phyloP scores from a whole-genome alignment of 2,329 filamentous ascomycete genomes.

The Emmonsia crescens region DNA sequence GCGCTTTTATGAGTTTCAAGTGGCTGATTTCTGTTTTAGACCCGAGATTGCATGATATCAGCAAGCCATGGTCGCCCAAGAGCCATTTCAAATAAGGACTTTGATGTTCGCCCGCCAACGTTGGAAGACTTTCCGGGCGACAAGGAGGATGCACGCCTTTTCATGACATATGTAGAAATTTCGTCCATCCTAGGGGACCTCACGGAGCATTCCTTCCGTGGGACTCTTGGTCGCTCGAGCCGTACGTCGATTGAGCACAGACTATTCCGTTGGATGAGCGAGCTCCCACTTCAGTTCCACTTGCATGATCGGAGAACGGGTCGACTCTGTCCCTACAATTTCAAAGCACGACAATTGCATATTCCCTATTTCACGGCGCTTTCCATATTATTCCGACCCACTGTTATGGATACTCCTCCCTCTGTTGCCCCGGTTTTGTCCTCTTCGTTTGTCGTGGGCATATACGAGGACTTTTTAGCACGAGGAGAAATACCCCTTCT shows the following conservation, averaged over 20 bases:
- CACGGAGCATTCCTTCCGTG: constrained; percentile 16
- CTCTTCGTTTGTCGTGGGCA: constrained; percentile 12
- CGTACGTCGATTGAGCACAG: constrained; percentile 21
- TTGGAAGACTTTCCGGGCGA: constrained; percentile 9
- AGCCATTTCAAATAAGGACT: constrained; percentile 11
- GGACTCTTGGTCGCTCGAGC: constrained; percentile 18
- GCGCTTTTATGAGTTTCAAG: not conserved
- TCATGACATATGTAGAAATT: constrained; percentile 13
- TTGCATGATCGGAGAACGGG: constrained; percentile 8
- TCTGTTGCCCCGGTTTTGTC: constrained; percentile 10
- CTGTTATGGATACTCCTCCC: constrained; percentile 7
- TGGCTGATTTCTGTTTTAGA: constrained; percentile 6
- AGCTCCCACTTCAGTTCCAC: constrained; percentile 7
- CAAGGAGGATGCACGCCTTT: constrained; percentile 12
- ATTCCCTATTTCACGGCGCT: constrained; percentile 12
- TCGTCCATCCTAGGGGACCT: constrained; percentile 13
- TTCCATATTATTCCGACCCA: constrained; percentile 12
- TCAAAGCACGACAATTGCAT: constrained; percentile 12
- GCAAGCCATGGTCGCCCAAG: constrained; percentile 13
- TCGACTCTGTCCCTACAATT: constrained; percentile 9
- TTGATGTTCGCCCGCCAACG: constrained; percentile 11
- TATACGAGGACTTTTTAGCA: constrained; percentile 13
- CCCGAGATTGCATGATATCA: constrained; percentile 13
- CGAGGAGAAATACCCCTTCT: constrained; percentile 12
- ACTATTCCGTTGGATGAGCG: constrained; percentile 24